These are phyloP conservation scores for Solanum virginianum DNA, from an alignment of 257 asterid genomes.

Conservation along the genomic window DNA sequence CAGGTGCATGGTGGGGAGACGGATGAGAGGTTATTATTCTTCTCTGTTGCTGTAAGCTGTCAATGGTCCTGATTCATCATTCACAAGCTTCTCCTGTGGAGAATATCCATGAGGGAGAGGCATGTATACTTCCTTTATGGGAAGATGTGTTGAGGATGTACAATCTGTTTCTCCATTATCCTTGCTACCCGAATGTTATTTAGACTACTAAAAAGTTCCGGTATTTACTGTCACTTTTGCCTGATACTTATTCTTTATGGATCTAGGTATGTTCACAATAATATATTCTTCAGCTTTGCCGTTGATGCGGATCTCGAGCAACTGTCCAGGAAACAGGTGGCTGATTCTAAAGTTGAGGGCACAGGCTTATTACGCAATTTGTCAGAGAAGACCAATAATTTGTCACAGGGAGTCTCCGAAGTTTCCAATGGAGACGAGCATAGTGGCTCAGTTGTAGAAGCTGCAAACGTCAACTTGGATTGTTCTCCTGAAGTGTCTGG, in stretches of 20 bases:
- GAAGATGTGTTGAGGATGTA: neutral
- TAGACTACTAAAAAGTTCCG: neutral
- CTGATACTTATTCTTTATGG: neutral
- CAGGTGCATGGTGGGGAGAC: neutral
- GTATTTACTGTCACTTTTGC: neutral
- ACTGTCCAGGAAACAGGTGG: slow-evolving; percentile 38
- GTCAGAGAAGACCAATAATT: slow-evolving; percentile 25
- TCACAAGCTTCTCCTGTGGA: neutral
- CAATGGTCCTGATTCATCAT: neutral
- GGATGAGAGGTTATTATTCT: neutral
- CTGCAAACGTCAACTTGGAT: slow-evolving; percentile 19
- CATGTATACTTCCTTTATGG: neutral
- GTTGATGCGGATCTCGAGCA: slow-evolving; percentile 77
- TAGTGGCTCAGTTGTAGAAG: slow-evolving; percentile 20
- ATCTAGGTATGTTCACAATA: slow-evolving; percentile 89
- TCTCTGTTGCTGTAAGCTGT: neutral
- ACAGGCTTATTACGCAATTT: slow-evolving; percentile 11
- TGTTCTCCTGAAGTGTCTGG: slow-evolving; percentile 35
- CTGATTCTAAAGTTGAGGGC: slow-evolving; percentile 39
- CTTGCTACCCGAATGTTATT: neutral
- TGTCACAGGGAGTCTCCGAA: slow-evolving; percentile 15
- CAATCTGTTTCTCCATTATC: neutral
- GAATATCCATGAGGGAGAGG: neutral
- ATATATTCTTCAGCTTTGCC: slow-evolving; percentile 94
- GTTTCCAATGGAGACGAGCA: slow-evolving; percentile 21